These are phyloP conservation scores for Viola odorata DNA, from an alignment of 345 rosid species.

Conservation along the genomic window DNA sequence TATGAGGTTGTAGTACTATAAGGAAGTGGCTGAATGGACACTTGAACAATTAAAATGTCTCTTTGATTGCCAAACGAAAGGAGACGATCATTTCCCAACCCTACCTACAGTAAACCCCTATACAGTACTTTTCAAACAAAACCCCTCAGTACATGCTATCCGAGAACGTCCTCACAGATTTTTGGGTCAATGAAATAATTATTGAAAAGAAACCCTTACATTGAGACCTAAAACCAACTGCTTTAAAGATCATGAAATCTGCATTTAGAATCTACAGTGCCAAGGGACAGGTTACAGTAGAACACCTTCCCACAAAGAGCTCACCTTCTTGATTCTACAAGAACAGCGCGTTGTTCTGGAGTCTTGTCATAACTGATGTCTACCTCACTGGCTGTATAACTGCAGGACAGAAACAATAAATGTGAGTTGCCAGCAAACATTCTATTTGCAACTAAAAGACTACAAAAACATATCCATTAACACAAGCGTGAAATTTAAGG, in stretches of 20 bases:
- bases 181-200: background rate
- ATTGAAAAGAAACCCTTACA: background rate
- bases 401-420: background rate
- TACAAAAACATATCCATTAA: slow-evolving; percentile 12
- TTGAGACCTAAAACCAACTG: background rate
- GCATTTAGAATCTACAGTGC: too few relatives aligned
- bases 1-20: too few relatives aligned
- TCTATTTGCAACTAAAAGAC: background rate
- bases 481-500: background rate
- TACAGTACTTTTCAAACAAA: background rate
- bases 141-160: background rate
- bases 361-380: slow-evolving; percentile 40
- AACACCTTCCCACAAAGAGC: background rate
- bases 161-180: background rate
- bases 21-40: too few relatives aligned
- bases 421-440: background rate
- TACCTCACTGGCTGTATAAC: slow-evolving; percentile 44
- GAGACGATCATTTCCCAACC: too few relatives aligned
- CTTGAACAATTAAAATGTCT: too few relatives aligned
- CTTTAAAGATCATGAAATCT: too few relatives aligned
- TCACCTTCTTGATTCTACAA: slow-evolving; percentile 76
- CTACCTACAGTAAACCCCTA: background rate
- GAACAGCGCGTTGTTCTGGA: slow-evolving; percentile 67
- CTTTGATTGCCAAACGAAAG: too few relatives aligned
- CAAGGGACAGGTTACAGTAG: too few relatives aligned